These are phyloP conservation scores for Nidularia pulvinata DNA, from an alignment of 768 basidiomycete genomes.

Conservation along the genomic window DNA sequence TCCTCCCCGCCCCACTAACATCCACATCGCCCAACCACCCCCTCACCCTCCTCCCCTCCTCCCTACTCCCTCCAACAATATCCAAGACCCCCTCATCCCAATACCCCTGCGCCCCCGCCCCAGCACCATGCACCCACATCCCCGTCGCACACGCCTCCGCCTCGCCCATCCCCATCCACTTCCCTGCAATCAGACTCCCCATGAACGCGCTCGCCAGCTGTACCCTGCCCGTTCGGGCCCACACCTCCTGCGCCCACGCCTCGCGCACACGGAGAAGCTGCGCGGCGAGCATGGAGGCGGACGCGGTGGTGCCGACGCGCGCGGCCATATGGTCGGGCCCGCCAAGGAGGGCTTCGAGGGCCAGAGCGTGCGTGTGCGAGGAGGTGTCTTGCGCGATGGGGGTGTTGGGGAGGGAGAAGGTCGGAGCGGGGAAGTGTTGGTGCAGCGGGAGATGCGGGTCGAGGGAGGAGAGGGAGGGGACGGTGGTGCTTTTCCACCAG, in stretches of 20 bases:
- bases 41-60: conserved; percentile 71
- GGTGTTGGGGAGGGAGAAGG: conserved; percentile 73
- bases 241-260: conserved; percentile 74
- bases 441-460: conserved; percentile 73
- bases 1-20: conserved; percentile 58
- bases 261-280: conserved; percentile 82
- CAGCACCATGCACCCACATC: conserved; percentile 68
- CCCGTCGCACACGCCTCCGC: conserved; percentile 80
- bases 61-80: conserved; percentile 73
- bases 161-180: conserved; percentile 72
- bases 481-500: conserved; percentile 85
- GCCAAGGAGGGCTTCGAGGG: conserved; percentile 74
- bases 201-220: conserved; percentile 80
- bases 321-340: conserved; percentile 78
- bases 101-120: conserved; percentile 35
- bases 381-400: conserved; percentile 82
- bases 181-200: conserved; percentile 68
- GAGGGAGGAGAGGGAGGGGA: conserved; percentile 70
- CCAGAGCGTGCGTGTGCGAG: conserved; percentile 75
- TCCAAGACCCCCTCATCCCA: conserved; percentile 85
- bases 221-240: conserved; percentile 74
- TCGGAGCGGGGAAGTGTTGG: conserved; percentile 63
- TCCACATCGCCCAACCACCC: conserved; percentile 88
- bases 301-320: conserved; percentile 74
- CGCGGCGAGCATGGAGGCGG: conserved; percentile 69